Conservation (phyloP, 352 stramenopile species). For the Hyaloperonospora arabidopsidis region DNA sequence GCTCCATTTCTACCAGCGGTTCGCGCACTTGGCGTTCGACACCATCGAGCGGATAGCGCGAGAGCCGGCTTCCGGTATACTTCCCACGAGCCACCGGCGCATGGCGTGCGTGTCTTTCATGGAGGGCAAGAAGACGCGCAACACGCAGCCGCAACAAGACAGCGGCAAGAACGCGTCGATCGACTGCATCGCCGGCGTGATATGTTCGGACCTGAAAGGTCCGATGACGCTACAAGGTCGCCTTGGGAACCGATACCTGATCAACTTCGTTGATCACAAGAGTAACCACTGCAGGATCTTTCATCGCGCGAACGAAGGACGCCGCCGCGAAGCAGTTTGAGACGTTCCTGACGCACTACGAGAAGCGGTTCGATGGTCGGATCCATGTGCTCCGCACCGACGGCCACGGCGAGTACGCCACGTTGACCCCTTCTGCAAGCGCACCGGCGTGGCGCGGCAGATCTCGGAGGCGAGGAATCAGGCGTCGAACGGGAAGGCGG, state of each 20-base stretch:
- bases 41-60: not conserved
- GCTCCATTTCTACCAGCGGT: not conserved
- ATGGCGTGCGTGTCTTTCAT: not conserved
- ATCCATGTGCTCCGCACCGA: slow-evolving; percentile 7
- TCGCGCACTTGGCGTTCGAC: not conserved
- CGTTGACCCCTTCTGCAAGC: slow-evolving; percentile 25
- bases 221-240: not conserved
- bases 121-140: not conserved
- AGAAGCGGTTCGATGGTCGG: slow-evolving; percentile 3
- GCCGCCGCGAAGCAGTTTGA: slow-evolving; percentile 4
- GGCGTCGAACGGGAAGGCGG: slow-evolving; percentile 26
- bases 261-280: too few species aligned
- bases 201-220: not conserved
- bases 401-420: slow-evolving; percentile 21
- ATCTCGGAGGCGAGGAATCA: slow-evolving; percentile 19
- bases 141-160: not conserved
- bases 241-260: too few species aligned
- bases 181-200: not conserved
- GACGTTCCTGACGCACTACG: slow-evolving; percentile 6
- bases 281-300: not conserved
- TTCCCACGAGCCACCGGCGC: not conserved
- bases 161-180: not conserved
- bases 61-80: not conserved
- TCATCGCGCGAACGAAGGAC: slow-evolving; percentile 7
- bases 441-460: slow-evolving; percentile 15